A percentile compares a stretch with the other conserved stretches of the same genome.
phyloP scores from a whole-genome alignment of 306 rosid species.

The Luffa acutangula region DNA sequence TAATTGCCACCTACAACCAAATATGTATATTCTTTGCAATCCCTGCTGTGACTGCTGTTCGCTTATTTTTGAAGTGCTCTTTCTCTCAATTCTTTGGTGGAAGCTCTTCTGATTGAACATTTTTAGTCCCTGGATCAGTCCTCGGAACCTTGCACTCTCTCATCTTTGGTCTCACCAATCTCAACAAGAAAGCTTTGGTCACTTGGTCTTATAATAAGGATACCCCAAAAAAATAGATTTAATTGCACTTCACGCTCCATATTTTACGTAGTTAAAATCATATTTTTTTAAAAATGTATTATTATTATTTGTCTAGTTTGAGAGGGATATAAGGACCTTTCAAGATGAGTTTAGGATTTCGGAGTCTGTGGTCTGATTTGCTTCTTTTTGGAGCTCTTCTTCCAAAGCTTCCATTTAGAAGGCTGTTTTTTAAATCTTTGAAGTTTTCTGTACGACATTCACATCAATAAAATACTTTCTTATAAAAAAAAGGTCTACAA shows the following conservation, averaged over 20 bases:
- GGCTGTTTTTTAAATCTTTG: background rate
- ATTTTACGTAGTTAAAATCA: background rate
- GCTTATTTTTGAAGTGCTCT: background rate
- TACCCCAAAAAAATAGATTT: background rate
- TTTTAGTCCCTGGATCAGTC: background rate
- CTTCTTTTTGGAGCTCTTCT: background rate
- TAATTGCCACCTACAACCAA: background rate
- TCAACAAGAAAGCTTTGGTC: background rate
- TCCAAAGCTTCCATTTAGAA: background rate
- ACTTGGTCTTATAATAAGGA: background rate
- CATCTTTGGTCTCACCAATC: background rate
- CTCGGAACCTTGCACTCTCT: background rate
- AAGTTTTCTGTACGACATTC: background rate
- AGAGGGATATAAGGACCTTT: background rate
- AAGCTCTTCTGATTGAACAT: background rate
- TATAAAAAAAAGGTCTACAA: background rate
- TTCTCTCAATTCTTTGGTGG: background rate
- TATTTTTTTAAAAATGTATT: too few species aligned
- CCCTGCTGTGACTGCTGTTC: background rate
- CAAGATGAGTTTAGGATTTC: background rate
- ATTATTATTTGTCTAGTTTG: background rate
- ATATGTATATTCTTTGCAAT: background rate
- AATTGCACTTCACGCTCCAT: conserved; percentile 1
- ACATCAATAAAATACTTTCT: background rate
- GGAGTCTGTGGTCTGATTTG: background rate